A percentile compares a stretch with the other conserved stretches of the same genome.
These are phyloP conservation scores for Cladophialophora bantiana DNA, from an alignment of 2,329 filamentous ascomycete genomes.

Conservation along the genomic window DNA sequence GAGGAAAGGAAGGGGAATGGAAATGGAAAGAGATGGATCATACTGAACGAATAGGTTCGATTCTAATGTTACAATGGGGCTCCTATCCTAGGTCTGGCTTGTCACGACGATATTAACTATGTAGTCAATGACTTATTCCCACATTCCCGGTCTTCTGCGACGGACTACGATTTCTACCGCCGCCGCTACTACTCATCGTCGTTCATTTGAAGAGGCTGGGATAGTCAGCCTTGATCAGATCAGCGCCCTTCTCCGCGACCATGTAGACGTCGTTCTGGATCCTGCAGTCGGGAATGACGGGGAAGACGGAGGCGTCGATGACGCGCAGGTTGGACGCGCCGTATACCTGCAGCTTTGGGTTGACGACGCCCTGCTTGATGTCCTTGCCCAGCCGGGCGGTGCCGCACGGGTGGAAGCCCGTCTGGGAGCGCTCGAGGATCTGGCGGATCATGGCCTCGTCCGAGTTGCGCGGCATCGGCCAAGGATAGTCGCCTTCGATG, in stretches of 20 bases:
- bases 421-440: constrained; percentile 66
- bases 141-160: background rate
- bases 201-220: constrained; percentile 4
- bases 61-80: background rate
- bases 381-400: constrained; percentile 61
- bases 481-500: constrained; percentile 60
- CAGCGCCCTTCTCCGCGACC: constrained; percentile 45
- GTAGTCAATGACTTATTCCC: background rate
- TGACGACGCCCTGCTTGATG: constrained; percentile 54
- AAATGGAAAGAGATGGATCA: background rate
- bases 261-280: constrained; percentile 50
- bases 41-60: background rate
- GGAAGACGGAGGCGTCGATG: constrained; percentile 47
- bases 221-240: constrained; percentile 38
- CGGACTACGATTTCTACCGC: background rate
- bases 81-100: background rate
- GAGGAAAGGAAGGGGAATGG: background rate
- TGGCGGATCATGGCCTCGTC: constrained; percentile 64
- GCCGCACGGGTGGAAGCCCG: constrained; percentile 66
- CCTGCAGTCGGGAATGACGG: constrained; percentile 47
- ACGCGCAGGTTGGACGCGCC: constrained; percentile 45
- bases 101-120: too few relatives aligned
- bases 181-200: background rate
- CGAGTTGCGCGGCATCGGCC: constrained; percentile 63
- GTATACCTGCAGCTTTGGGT: constrained; percentile 43